Evolutionary conservation across 495 filamentous ascomycete species (phyloP).

Genomic region (Aspergillus avenaceus): DNA sequence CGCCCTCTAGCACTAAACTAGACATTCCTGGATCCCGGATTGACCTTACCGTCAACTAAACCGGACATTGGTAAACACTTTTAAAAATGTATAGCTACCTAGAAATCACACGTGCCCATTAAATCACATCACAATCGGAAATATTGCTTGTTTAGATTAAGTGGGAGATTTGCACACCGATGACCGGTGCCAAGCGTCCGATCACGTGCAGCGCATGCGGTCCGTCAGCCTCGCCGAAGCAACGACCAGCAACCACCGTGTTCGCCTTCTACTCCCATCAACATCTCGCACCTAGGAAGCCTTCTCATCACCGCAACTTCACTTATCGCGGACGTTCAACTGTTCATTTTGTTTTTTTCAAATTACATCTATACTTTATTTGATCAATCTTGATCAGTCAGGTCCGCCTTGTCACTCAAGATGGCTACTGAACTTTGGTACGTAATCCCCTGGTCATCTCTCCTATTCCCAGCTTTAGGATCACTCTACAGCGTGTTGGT

Average conservation of each 20-base stretch:
- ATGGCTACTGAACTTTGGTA: slow-evolving; percentile 68
- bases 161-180: neutral
- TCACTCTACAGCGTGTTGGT: slow-evolving; percentile 10
- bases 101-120: neutral
- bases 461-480: slow-evolving; percentile 29
- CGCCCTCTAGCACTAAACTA: slow-evolving; percentile 33
- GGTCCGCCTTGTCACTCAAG: slow-evolving; percentile 27
- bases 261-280: slow-evolving; percentile 40
- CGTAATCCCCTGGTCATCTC: slow-evolving; percentile 35
- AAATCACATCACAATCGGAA: no score
- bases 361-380: slow-evolving; percentile 6
- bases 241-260: slow-evolving; percentile 30
- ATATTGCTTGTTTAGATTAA: neutral
- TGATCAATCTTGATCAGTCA: slow-evolving; percentile 4
- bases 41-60: slow-evolving; percentile 14
- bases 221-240: slow-evolving; percentile 23
- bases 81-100: neutral
- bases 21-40: slow-evolving; percentile 38
- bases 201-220: slow-evolving; percentile 20
- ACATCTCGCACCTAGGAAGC: slow-evolving; percentile 28
- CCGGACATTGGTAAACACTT: no score
- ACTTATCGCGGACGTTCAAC: slow-evolving; percentile 22
- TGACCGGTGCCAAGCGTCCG: slow-evolving; percentile 25
- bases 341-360: slow-evolving; percentile 6
- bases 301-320: slow-evolving; percentile 27